Conservation (phyloP, 371 early-diverging fungal species). For the Rhizopus sp. region DNA sequence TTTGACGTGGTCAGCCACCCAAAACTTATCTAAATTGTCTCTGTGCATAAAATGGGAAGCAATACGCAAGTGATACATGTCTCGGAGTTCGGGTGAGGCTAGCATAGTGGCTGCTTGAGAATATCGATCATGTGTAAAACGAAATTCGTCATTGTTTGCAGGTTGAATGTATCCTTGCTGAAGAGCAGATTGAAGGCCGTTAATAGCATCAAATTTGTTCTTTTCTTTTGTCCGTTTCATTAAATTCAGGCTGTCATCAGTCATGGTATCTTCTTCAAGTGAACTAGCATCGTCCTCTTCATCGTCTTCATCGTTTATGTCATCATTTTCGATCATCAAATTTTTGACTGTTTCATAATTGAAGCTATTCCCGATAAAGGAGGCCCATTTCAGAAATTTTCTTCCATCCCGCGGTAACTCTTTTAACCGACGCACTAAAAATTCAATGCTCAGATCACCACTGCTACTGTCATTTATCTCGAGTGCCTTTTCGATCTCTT, state of each 20-base stretch:
- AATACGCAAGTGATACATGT: slow-evolving; percentile 39
- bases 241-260: not conserved
- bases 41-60: slow-evolving; percentile 39
- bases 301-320: slow-evolving; percentile 25
- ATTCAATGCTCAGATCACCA: slow-evolving; percentile 42
- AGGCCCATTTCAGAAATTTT: slow-evolving; percentile 53
- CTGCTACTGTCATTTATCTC: slow-evolving; percentile 20
- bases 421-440: slow-evolving; percentile 40
- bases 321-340: slow-evolving; percentile 40
- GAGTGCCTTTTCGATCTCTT: slow-evolving; percentile 45
- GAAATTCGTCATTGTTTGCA: slow-evolving; percentile 41
- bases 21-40: slow-evolving; percentile 38
- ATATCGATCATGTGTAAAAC: slow-evolving; percentile 49
- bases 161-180: slow-evolving; percentile 51
- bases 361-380: slow-evolving; percentile 50
- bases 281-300: not conserved
- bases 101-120: slow-evolving; percentile 49
- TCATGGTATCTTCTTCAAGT: not conserved
- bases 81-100: slow-evolving; percentile 29
- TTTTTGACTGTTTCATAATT: slow-evolving; percentile 45
- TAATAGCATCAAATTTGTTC: slow-evolving; percentile 38
- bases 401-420: slow-evolving; percentile 50
- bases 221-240: not conserved
- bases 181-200: slow-evolving; percentile 47
- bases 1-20: slow-evolving; percentile 74